These are phyloP conservation scores for Daldinia concentrica DNA, from an alignment of 495 filamentous ascomycete species.

Conservation along the genomic window DNA sequence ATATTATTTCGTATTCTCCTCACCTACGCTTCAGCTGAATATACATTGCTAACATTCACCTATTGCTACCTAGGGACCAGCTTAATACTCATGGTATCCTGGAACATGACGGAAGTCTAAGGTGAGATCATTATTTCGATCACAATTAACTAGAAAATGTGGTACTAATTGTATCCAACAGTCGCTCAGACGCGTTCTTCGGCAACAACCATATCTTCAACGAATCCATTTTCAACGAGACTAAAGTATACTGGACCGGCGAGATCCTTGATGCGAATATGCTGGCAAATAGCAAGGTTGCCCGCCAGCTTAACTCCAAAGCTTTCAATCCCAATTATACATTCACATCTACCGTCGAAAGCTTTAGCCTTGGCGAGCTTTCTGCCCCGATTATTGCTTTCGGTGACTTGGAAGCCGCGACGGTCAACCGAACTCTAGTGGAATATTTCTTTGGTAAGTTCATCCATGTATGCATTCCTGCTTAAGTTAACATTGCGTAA, in stretches of 20 bases:
- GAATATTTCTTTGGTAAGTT: slow-evolving; percentile 58
- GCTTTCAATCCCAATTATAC: slow-evolving; percentile 54
- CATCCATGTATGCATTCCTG: neutral
- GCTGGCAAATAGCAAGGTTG: slow-evolving; percentile 55
- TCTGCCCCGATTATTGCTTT: slow-evolving; percentile 57
- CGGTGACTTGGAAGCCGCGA: slow-evolving; percentile 49
- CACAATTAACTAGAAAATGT: neutral
- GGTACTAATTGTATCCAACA: slow-evolving; percentile 15
- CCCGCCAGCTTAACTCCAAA: slow-evolving; percentile 52
- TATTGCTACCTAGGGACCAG: slow-evolving; percentile 42
- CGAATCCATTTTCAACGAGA: slow-evolving; percentile 53
- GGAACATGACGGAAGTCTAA: slow-evolving; percentile 60
- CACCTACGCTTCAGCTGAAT: too few species aligned
- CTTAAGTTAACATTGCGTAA: slow-evolving; percentile 3
- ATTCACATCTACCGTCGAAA: slow-evolving; percentile 47
- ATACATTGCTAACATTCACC: neutral
- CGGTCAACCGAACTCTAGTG: slow-evolving; percentile 49
- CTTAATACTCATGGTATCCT: slow-evolving; percentile 51
- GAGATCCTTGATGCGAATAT: slow-evolving; percentile 48
- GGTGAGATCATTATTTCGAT: slow-evolving; percentile 41
- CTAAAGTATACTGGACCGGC: slow-evolving; percentile 49
- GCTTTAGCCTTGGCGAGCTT: slow-evolving; percentile 56
- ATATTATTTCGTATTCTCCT: neutral
- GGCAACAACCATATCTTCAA: slow-evolving; percentile 59
- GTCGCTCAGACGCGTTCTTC: slow-evolving; percentile 55